Conservation (phyloP, 805 yeast species). For the Candida insectorum region DNA sequence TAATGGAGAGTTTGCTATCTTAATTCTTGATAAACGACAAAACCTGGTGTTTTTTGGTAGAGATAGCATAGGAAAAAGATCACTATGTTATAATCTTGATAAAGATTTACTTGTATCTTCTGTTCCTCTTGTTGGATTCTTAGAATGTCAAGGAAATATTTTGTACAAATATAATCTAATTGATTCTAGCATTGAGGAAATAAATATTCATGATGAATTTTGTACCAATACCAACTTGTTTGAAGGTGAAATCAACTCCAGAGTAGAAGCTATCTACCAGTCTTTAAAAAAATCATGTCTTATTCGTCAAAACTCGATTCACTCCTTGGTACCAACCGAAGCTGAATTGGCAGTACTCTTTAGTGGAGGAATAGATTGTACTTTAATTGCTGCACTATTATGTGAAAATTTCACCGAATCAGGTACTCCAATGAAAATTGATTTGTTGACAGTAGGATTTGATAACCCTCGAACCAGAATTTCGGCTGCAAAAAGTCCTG, state of each 20-base stretch:
- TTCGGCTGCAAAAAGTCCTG: slow-evolving; percentile 72
- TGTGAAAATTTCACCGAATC: slow-evolving; percentile 19
- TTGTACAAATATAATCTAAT: slow-evolving; percentile 5
- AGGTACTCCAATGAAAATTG: slow-evolving; percentile 38
- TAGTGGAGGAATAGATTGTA: slow-evolving; percentile 95
- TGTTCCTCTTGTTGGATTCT: slow-evolving; percentile 27
- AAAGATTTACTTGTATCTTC: slow-evolving; percentile 36
- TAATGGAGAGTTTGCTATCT: slow-evolving; percentile 83
- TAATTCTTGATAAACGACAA: slow-evolving; percentile 42
- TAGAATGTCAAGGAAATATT: slow-evolving; percentile 43
- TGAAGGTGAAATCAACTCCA: neutral
- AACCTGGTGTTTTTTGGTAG: slow-evolving; percentile 69
- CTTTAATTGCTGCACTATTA: slow-evolving; percentile 62
- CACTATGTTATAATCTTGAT: slow-evolving; percentile 46
- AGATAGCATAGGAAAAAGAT: slow-evolving; percentile 78
- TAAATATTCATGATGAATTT: no score
- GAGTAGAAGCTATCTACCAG: slow-evolving; percentile 9
- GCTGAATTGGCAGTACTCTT: slow-evolving; percentile 52
- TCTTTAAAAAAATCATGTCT: slow-evolving; percentile 32
- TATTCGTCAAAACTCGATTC: slow-evolving; percentile 56
- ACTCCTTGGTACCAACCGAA: slow-evolving; percentile 45
- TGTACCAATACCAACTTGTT: neutral
- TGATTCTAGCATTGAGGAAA: no score
- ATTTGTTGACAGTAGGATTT: slow-evolving; percentile 88
- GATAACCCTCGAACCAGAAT: slow-evolving; percentile 78